Base-by-base conservation (phyloP, 805 yeast species). In the Saturnispora mendoncae region DNA sequence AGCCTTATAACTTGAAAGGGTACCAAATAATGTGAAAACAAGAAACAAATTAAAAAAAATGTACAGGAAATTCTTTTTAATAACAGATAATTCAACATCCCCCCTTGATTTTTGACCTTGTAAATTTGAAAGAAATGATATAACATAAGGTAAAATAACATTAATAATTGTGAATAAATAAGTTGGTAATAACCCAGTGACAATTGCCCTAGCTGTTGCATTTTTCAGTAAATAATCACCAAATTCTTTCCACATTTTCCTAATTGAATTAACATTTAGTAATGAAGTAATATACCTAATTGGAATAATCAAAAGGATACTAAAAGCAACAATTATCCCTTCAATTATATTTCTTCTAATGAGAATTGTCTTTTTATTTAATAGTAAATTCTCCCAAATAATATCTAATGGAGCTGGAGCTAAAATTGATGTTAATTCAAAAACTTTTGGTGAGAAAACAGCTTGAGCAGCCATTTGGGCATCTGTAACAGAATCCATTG, bases 381-480 rank as follows among this genome's bases (percentile, higher is more conserved):
- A 50, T 36, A 62, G 61, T 48, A 74, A 62, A 55, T 70, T 72
- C 13, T 65, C 60, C 98, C 98, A 92, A 37, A 84, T 76, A 25
- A 92, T 79, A 57, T 92, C 98, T 52, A 84, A 85, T 2, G 98
- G 97, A 0, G 97, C 94, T 0, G 98, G 97, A 0, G 98, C 98
- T 43, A 88, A 64, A 34, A 72, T 69, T 6, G 96, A 84, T 27
- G 87, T 84, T 41, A 92, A 68, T 44, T 81, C 85, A 57, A 84
- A 81, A 3, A 88, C 85, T 45, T 82, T 75, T 0, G 97, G 97
- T 50, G 92, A 95, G 42, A 92, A 65, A 0, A 90, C 85, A 0
- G 97, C 92, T 60, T 92, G 98, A 0, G 97, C 96, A 4, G 94
- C 85, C 87, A 92, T 82, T 58, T 92, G 98, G 1, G 98, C 97